phyloP scores from a whole-genome alignment of 2,329 filamentous ascomycete species.

The Waltergamsia citrina region DNA sequence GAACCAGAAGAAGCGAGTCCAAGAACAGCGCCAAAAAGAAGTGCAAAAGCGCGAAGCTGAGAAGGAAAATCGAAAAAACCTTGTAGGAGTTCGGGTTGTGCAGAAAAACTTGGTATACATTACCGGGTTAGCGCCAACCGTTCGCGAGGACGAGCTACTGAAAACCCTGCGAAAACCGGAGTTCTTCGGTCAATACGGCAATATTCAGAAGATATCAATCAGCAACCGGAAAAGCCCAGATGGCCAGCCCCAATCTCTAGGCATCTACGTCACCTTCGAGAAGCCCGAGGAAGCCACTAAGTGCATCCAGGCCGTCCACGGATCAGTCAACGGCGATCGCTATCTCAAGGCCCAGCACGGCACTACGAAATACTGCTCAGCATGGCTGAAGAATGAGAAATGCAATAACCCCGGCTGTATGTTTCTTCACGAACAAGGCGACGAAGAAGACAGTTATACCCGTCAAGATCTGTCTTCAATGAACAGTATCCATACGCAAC shows the following conservation, averaged over 20 bases:
- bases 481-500: slow-evolving; percentile 78
- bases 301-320: slow-evolving; percentile 89
- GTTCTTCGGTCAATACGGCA: slow-evolving; percentile 97
- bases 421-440: slow-evolving; percentile 96
- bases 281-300: slow-evolving; percentile 80
- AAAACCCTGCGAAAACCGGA: slow-evolving; percentile 83
- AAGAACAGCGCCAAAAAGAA: slow-evolving; percentile 81
- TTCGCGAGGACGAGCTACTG: slow-evolving; percentile 84
- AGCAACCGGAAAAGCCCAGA: slow-evolving; percentile 81
- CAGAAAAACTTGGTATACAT: slow-evolving; percentile 99
- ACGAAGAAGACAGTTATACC: slow-evolving; percentile 94
- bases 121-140: slow-evolving; percentile 83
- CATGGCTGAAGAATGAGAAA: slow-evolving; percentile 86
- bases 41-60: slow-evolving; percentile 94
- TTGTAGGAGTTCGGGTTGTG: slow-evolving; percentile 89
- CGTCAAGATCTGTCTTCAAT: slow-evolving; percentile 90
- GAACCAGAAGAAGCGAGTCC: slow-evolving; percentile 85
- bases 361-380: slow-evolving; percentile 97
- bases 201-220: slow-evolving; percentile 97
- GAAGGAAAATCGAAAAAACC: slow-evolving; percentile 88
- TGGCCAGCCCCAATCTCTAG: slow-evolving; percentile 75
- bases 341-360: slow-evolving; percentile 70
- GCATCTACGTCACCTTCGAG: slow-evolving; percentile 97
- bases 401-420: slow-evolving; percentile 96
- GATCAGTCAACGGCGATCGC: slow-evolving; percentile 82